A percentile compares a stretch with the other conserved stretches of the same genome.
Conservation (phyloP, 495 filamentous ascomycete genomes). For the Lasiosphaeriaceae sp. region DNA sequence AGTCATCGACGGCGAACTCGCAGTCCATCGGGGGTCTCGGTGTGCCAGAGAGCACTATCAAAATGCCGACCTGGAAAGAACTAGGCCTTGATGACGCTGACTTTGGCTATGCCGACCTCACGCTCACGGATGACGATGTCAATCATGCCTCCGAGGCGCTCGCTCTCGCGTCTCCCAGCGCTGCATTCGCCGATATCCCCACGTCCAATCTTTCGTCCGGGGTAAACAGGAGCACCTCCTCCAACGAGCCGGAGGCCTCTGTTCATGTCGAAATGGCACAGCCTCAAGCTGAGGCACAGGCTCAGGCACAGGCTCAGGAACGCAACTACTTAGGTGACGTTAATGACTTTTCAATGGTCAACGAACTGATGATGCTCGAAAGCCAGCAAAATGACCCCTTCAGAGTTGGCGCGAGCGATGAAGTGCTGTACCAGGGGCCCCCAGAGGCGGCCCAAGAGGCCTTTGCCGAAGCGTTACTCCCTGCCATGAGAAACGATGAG, state of each 20-base stretch:
- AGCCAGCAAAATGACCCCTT: neutral
- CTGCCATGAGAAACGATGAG: neutral
- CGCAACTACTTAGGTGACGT: constrained; percentile 1
- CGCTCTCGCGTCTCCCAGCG: too few relatives aligned
- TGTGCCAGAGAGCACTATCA: too few relatives aligned
- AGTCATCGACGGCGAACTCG: too few relatives aligned
- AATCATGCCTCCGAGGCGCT: too few relatives aligned
- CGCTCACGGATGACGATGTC: too few relatives aligned
- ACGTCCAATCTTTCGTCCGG: too few relatives aligned
- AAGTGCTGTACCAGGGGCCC: constrained; percentile 13
- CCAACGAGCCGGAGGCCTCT: neutral
- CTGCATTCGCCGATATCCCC: too few relatives aligned
- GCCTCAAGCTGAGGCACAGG: too few relatives aligned
- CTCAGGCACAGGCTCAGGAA: neutral
- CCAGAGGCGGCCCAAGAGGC: neutral
- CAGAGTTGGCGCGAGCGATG: constrained; percentile 11
- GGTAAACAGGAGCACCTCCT: neutral
- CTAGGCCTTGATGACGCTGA: too few relatives aligned
- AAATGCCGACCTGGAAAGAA: too few relatives aligned
- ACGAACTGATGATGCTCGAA: neutral
- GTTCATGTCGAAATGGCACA: neutral
- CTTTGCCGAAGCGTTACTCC: constrained; percentile 1
- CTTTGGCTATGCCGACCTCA: too few relatives aligned
- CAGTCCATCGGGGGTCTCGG: too few relatives aligned
- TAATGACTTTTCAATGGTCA: constrained; percentile 2